Evolutionary conservation across 2,329 filamentous ascomycete species (phyloP).

Genomic region (Alternaria metachromatica): DNA sequence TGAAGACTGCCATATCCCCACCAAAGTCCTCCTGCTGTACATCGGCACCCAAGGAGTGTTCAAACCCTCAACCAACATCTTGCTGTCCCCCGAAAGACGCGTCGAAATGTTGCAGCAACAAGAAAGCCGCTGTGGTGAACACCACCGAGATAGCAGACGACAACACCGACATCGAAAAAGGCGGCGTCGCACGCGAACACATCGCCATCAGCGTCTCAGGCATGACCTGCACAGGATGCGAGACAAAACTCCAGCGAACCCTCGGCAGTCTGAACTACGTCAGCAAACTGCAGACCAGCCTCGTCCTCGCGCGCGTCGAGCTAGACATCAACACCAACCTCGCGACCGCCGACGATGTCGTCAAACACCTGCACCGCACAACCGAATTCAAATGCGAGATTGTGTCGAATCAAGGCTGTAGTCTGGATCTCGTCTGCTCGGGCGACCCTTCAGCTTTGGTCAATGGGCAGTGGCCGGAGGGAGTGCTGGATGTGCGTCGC

Average conservation of each 20-base stretch:
- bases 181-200: conserved; percentile 54
- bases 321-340: conserved; percentile 62
- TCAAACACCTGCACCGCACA: conserved; percentile 61
- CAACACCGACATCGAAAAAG: conserved; percentile 28
- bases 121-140: not conserved
- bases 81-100: not conserved
- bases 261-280: conserved; percentile 59
- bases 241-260: conserved; percentile 65
- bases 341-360: conserved; percentile 46
- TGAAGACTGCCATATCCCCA: not conserved
- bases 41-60: not conserved
- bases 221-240: conserved; percentile 78
- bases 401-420: conserved; percentile 32
- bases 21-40: not conserved
- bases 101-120: not conserved
- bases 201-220: conserved; percentile 68
- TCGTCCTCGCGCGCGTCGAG: conserved; percentile 70
- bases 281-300: conserved; percentile 66
- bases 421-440: conserved; percentile 26
- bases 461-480: conserved; percentile 30
- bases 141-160: not conserved
- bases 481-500: conserved; percentile 24
- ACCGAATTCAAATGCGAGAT: conserved; percentile 68
- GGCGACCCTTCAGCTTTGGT: conserved; percentile 13
- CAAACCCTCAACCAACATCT: not conserved